Conservation (phyloP, 495 filamentous ascomycete genomes). For the Ascobolus immersus region DNA sequence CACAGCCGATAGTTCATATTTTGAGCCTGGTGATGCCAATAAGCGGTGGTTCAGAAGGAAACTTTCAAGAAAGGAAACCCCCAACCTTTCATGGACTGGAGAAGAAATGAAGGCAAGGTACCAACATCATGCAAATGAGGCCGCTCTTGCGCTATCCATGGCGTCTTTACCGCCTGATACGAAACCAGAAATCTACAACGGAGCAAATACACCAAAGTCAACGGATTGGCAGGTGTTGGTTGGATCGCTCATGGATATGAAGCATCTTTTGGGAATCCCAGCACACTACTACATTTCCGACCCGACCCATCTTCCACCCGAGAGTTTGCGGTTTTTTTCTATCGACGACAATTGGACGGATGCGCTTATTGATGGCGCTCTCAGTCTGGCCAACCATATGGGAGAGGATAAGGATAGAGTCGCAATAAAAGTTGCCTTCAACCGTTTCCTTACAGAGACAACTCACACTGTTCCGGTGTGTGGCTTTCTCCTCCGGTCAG, state of each 20-base stretch:
- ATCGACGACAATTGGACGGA: conserved; percentile 24
- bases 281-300: conserved; percentile 22
- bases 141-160: background rate
- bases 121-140: no score
- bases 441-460: conserved; percentile 10
- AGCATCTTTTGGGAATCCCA: conserved; percentile 17
- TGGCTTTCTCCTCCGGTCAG: background rate
- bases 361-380: conserved; percentile 23
- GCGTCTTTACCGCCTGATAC: background rate
- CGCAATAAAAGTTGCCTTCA: conserved; percentile 17
- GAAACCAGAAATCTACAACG: conserved; percentile 15
- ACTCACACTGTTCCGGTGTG: background rate
- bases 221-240: conserved; percentile 19
- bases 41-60: no score
- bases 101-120: no score
- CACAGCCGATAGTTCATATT: no score
- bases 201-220: conserved; percentile 11
- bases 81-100: no score
- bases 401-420: conserved; percentile 13
- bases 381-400: conserved; percentile 21
- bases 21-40: no score
- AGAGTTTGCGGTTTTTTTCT: conserved; percentile 24
- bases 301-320: conserved; percentile 17
- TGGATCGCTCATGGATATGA: conserved; percentile 18
- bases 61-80: no score